Percentiles rank a stretch among this genome's conserved stretches.
Evolutionary conservation across 78 protist genomes (phyloP).

Genomic region (Polysphondylium violaceum): DNA sequence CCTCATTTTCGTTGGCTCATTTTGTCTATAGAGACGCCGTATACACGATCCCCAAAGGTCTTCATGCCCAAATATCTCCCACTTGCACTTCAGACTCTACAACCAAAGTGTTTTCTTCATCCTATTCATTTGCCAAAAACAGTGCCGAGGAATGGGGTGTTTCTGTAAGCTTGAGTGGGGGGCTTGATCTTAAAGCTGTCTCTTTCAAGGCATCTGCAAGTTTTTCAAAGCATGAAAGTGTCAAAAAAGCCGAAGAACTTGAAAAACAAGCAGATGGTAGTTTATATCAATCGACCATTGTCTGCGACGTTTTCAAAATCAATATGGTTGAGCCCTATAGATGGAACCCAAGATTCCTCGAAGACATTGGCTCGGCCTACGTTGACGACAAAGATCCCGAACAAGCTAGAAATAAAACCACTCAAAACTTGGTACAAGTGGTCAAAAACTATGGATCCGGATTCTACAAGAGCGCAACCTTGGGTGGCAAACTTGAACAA

Average conservation of each 20-base stretch:
- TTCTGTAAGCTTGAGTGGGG: not conserved
- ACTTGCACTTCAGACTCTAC: not conserved
- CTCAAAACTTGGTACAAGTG: too few relatives aligned
- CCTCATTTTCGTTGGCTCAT: not conserved
- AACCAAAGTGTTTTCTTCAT: not conserved
- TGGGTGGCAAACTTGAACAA: conserved; percentile 32
- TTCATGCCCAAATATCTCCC: not conserved
- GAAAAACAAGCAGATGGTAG: not conserved
- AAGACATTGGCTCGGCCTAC: too few relatives aligned
- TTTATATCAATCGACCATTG: not conserved
- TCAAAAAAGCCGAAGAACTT: not conserved
- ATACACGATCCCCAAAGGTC: conserved; percentile 16
- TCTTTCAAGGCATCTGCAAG: not conserved
- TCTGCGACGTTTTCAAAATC: not conserved
- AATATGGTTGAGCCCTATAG: too few relatives aligned
- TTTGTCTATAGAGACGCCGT: not conserved
- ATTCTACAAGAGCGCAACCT: not conserved
- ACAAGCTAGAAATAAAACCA: too few relatives aligned
- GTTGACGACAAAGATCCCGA: too few relatives aligned
- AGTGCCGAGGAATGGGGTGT: not conserved
- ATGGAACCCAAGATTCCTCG: too few relatives aligned
- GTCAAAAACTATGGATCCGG: conserved; percentile 5
- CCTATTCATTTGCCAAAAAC: not conserved
- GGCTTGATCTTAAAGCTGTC: not conserved
- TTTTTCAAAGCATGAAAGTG: not conserved